phyloP scores from a whole-genome alignment of 2,329 filamentous ascomycete genomes.

The Cryphonectria nitschkei region DNA sequence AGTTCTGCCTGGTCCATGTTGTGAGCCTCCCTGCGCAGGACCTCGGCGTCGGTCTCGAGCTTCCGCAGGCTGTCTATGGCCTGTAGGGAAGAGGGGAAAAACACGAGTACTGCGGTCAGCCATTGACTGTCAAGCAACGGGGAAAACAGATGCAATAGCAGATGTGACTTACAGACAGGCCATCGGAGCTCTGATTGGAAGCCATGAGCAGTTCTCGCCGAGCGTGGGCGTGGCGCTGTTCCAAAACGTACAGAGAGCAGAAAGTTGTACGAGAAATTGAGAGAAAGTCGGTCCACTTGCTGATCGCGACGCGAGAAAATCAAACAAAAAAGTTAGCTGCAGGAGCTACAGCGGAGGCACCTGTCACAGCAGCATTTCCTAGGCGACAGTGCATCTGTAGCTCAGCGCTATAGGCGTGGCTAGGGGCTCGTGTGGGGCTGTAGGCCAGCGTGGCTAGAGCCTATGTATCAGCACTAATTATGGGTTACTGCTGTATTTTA shows the following conservation, averaged over 20 bases:
- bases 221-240: constrained; percentile 9
- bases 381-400: neutral
- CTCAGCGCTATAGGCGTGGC: neutral
- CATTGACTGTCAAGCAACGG: constrained; percentile 27
- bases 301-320: constrained; percentile 1
- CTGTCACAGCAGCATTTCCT: neutral
- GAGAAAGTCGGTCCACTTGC: neutral
- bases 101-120: constrained; percentile 16
- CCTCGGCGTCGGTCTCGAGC: constrained; percentile 44
- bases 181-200: constrained; percentile 37
- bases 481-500: neutral
- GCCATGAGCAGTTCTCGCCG: constrained; percentile 38
- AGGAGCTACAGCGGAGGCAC: neutral
- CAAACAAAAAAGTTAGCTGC: neutral
- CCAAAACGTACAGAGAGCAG: neutral
- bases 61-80: constrained; percentile 44
- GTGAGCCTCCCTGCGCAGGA: constrained; percentile 45
- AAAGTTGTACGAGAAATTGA: neutral
- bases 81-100: constrained; percentile 31
- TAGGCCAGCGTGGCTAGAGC: neutral
- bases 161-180: constrained; percentile 37
- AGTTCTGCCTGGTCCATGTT: constrained; percentile 32
- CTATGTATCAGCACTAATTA: neutral
- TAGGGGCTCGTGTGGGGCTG: neutral
- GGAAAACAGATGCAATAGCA: constrained; percentile 30